Evolutionary conservation across 2,329 filamentous ascomycete genomes (phyloP), one percentile per base, ranked within the genome.

Genomic region (Botrytis fabae): DNA sequence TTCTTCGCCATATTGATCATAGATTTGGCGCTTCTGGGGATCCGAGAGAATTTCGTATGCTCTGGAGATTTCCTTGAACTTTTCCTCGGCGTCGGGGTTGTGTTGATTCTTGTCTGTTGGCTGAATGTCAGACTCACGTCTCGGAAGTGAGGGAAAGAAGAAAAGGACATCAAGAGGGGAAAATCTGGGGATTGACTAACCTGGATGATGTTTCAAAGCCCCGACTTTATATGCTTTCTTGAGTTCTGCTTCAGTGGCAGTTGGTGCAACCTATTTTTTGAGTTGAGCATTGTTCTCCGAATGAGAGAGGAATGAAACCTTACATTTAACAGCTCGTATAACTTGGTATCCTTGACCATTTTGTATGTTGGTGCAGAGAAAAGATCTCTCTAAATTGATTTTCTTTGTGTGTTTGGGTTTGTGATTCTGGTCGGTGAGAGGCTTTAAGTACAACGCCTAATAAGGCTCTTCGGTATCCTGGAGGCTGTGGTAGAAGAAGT

Each of bases 1-100:
- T 80, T 97, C 94, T 85, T 99, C 95, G 78, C 96, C 96, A 91
- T 97, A 97, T 84, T 98, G 94, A 81, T 99, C 96, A 84, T 99
- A 99, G 75, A 98, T 82, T 79, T 90, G 85, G 81, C 96, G 93
- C 88, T 98, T 98, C 83, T 98, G 92, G 57, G 93, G 83, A 82
- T 99, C 96, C 79, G 93, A 96, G 28, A 99, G 91, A 78, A 97
- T 88, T 86, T 99, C 96, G 85, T 98, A 99, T 75, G 96, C 96
- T 81, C 95, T 92, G 77, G 94, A 97, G 75, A 98, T 88, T 80
- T 98, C 95, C 87, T 99, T 98, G 91, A 99, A 99, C 85, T 98
- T 99, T 75, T 97, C 94, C 79, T 95, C 94, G 69, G 96, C 95
- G 40, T 91, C 92, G 59, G 95, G 94, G 86, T 97, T 97, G 86